Base-by-base conservation (phyloP, 164 flowering plant genomes). In the Saururus chinensis region DNA sequence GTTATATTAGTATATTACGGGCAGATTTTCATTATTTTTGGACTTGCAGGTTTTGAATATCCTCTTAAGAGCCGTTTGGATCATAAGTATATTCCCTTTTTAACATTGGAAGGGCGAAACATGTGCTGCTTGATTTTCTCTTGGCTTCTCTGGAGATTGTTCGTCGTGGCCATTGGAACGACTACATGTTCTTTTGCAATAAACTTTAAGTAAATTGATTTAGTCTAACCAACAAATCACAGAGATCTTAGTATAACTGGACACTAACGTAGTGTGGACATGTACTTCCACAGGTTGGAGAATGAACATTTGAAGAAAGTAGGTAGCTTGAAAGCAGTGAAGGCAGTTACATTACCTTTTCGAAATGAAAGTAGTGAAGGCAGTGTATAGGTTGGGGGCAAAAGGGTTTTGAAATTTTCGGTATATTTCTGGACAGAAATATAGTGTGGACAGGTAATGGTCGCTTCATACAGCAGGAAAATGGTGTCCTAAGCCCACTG, bases 121-220 rank as follows among this genome's bases (percentile, higher is more conserved):
- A 80, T 40, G 74, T 77, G 37, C 37, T 89, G 64, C 72, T 89
- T 1, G 96, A 87, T 19, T 95, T 95, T 70, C 74, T 82, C 56
- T 70, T 89, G 76, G 96, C 97, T 70, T 89, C 89, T 19, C 60
- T 87, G 6, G 99, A 95, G 72, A 87, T 95, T 14, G 81, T 91
- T 24, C 81, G 99, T 1, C 82, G 99, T 45, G 99, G 99, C 23
- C 99, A 95, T 70, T 91, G 99, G 99, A 95, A 95, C 61, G 91
- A 80, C 59, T 95, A 91, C 80, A 89, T 97, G 99, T 92, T 66
- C 57, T 41, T 60, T 54, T 54, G 14, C 22, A 19, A 10, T 19
- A n/a, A 20, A 20, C 17, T 53, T 53, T 9, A 19, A 20, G 14
- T 17, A 4, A 8, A 12, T 45, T 45, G 49, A 17, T 7, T 12